phyloP scores from a whole-genome alignment of 768 basidiomycete species.

The Goffeauzyma gilvescens region DNA sequence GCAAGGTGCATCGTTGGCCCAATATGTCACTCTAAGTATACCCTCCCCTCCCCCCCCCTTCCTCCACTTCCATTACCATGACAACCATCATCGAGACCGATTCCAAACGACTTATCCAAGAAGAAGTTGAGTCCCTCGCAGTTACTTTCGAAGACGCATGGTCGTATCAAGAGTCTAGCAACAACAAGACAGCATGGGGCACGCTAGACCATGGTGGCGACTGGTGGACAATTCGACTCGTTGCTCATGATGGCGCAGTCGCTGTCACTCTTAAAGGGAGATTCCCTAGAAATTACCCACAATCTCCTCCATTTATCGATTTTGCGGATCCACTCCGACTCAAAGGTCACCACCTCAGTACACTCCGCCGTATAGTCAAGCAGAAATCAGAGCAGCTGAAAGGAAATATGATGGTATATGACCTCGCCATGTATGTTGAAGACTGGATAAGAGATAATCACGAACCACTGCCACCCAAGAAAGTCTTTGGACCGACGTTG shows the following conservation, averaged over 20 bases:
- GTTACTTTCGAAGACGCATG: slow-evolving; percentile 25
- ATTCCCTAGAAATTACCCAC: slow-evolving; percentile 1
- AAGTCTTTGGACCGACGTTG: slow-evolving; percentile 17
- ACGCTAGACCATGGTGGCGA: slow-evolving; percentile 17
- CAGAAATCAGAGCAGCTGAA: slow-evolving; percentile 17
- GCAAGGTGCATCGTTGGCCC: too few relatives aligned
- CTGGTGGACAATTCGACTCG: slow-evolving; percentile 22
- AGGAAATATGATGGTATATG: slow-evolving; percentile 23
- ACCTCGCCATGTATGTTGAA: slow-evolving; percentile 16
- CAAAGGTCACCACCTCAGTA: slow-evolving; percentile 18
- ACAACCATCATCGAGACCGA: too few relatives aligned
- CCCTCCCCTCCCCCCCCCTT: too few relatives aligned
- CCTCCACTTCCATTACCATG: too few relatives aligned
- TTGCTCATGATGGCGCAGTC: slow-evolving; percentile 17
- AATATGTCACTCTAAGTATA: too few relatives aligned
- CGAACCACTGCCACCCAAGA: slow-evolving; percentile 16
- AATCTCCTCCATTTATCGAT: neutral
- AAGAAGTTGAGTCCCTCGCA: slow-evolving; percentile 24
- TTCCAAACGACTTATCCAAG: too few relatives aligned
- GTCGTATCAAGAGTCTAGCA: slow-evolving; percentile 21
- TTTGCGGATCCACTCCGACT: slow-evolving; percentile 17
- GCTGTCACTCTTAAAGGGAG: slow-evolving; percentile 18
- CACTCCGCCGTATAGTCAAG: slow-evolving; percentile 13
- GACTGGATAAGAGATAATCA: slow-evolving; percentile 26
- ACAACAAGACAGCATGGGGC: slow-evolving; percentile 27